Evolutionary conservation across 2,329 filamentous ascomycete species (phyloP).

Genomic region (Dichotomopilus funicola): DNA sequence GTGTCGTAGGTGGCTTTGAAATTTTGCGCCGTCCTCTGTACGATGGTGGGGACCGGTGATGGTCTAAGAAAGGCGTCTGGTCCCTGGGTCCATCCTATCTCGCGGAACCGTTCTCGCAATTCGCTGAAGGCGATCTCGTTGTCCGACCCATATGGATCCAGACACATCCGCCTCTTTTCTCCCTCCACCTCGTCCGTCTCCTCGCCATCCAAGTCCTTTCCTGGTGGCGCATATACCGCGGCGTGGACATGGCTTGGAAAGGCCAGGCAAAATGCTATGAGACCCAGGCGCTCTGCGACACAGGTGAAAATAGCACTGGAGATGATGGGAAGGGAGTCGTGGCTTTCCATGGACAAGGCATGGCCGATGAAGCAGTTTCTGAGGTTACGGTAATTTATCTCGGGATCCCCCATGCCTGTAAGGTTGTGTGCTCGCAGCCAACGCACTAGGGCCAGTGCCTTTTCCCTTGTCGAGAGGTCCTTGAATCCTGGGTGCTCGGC

Average conservation of each 20-base stretch:
- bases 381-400: slow-evolving; percentile 66
- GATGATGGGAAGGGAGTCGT: slow-evolving; percentile 79
- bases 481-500: slow-evolving; percentile 46
- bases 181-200: slow-evolving; percentile 7
- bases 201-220: slow-evolving; percentile 52
- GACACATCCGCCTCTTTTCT: slow-evolving; percentile 58
- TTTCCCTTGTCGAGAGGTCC: slow-evolving; percentile 54
- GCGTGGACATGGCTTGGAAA: slow-evolving; percentile 83
- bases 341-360: slow-evolving; percentile 63
- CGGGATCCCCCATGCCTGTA: slow-evolving; percentile 60
- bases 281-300: slow-evolving; percentile 64
- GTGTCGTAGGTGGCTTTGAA: slow-evolving; percentile 60
- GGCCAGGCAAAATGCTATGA: slow-evolving; percentile 72
- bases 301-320: slow-evolving; percentile 82
- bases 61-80: slow-evolving; percentile 53
- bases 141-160: slow-evolving; percentile 72
- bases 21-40: slow-evolving; percentile 71
- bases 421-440: slow-evolving; percentile 66
- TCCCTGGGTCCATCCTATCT: slow-evolving; percentile 38
- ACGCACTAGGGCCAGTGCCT: slow-evolving; percentile 59
- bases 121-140: slow-evolving; percentile 56
- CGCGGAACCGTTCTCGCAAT: slow-evolving; percentile 53
- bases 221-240: slow-evolving; percentile 59
- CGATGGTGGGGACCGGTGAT: slow-evolving; percentile 59
- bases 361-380: slow-evolving; percentile 85